Evolutionary conservation across 805 yeast species (phyloP).

Genomic region (Teunomyces lycoperdinae): DNA sequence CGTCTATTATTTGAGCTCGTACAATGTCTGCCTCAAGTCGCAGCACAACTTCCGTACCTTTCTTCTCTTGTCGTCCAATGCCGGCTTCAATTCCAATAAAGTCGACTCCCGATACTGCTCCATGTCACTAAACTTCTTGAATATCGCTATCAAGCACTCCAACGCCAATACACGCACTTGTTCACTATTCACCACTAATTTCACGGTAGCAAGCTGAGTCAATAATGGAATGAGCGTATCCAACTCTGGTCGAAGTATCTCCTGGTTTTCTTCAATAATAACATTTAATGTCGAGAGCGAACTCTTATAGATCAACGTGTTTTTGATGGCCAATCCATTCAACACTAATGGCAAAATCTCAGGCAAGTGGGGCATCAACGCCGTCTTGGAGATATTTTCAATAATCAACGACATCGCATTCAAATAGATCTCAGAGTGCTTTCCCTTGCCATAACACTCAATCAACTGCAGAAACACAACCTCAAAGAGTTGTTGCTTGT

Average conservation of each 20-base stretch:
- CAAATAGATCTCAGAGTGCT: slow-evolving; percentile 45
- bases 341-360: slow-evolving; percentile 69
- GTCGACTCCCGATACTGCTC: slow-evolving; percentile 52
- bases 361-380: slow-evolving; percentile 62
- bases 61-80: slow-evolving; percentile 73
- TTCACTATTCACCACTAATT: slow-evolving; percentile 34
- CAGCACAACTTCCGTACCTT: slow-evolving; percentile 72
- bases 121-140: slow-evolving; percentile 40
- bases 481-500: slow-evolving; percentile 78
- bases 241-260: slow-evolving; percentile 51
- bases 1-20: slow-evolving; percentile 6
- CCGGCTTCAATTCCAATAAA: slow-evolving; percentile 45
- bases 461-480: slow-evolving; percentile 56
- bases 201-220: slow-evolving; percentile 31
- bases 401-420: slow-evolving; percentile 66
- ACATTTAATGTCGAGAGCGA: slow-evolving; percentile 59
- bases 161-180: slow-evolving; percentile 57
- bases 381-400: slow-evolving; percentile 58
- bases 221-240: slow-evolving; percentile 51
- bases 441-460: slow-evolving; percentile 4
- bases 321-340: slow-evolving; percentile 51
- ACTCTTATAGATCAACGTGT: slow-evolving; percentile 47
- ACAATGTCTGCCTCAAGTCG: slow-evolving; percentile 63
- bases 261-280: slow-evolving; percentile 52
- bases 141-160: slow-evolving; percentile 47